Evolutionary conservation across 805 yeast genomes (phyloP).

Genomic region (Candida michaelii): DNA sequence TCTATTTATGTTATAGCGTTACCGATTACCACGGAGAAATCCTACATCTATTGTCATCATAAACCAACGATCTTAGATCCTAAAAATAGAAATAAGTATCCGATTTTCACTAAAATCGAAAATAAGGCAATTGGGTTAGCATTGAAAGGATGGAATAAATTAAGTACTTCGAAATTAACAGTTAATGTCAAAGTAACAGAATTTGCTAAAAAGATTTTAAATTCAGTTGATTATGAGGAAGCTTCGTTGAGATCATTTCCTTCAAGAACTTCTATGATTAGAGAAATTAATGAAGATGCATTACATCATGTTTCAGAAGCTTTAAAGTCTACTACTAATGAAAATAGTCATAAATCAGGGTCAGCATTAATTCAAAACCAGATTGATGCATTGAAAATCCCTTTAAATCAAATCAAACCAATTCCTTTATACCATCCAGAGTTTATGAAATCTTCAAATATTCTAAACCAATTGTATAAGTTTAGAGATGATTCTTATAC

Average conservation of each 20-base stretch:
- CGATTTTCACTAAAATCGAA: slow-evolving; percentile 43
- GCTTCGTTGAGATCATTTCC: slow-evolving; percentile 75
- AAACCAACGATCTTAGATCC: slow-evolving; percentile 27
- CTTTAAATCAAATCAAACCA: slow-evolving; percentile 32
- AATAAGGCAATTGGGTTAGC: slow-evolving; percentile 50
- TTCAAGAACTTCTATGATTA: slow-evolving; percentile 55
- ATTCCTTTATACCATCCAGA: slow-evolving; percentile 42
- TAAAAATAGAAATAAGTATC: slow-evolving; percentile 27
- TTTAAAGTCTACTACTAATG: slow-evolving; percentile 1
- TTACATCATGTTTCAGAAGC: slow-evolving; percentile 4
- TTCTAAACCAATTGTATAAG: slow-evolving; percentile 39
- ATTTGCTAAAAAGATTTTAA: slow-evolving; percentile 52
- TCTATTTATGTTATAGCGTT: slow-evolving; percentile 65
- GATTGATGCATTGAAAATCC: slow-evolving; percentile 25
- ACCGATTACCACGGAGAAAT: slow-evolving; percentile 64
- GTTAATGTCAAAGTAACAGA: slow-evolving; percentile 61
- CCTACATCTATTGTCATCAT: slow-evolving; percentile 71
- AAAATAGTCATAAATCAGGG: slow-evolving; percentile 7
- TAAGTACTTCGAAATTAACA: slow-evolving; percentile 53
- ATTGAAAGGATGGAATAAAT: slow-evolving; percentile 58
- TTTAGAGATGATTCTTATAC: slow-evolving; percentile 46
- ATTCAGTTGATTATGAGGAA: slow-evolving; percentile 78
- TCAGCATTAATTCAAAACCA: slow-evolving; percentile 22
- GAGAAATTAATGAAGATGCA: slow-evolving; percentile 41
- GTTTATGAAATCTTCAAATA: slow-evolving; percentile 30